Conservation (phyloP, 306 rosid genomes). For the Pyrus pyrifolia region DNA sequence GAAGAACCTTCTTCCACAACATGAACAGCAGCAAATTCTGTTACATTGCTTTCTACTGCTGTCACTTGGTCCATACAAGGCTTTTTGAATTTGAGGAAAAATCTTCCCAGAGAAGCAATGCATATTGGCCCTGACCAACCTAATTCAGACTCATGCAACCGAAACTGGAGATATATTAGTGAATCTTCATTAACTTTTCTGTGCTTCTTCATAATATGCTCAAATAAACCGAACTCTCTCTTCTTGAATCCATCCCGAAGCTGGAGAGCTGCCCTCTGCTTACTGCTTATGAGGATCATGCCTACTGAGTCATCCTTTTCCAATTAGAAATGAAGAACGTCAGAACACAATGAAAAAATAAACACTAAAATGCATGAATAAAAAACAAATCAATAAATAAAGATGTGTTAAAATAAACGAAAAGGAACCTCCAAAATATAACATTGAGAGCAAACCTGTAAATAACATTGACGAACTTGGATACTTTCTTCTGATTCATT, state of each 20-base stretch:
- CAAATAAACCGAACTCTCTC: constrained; percentile 65
- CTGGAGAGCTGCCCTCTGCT: constrained; percentile 48
- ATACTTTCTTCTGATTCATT: constrained; percentile 70
- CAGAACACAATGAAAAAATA: not conserved
- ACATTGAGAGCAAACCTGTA: constrained; percentile 52
- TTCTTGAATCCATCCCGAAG: constrained; percentile 54
- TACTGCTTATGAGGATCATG: constrained; percentile 44
- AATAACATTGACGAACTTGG: constrained; percentile 63
- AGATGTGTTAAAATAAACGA: not conserved
- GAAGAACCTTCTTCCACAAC: constrained; percentile 89
- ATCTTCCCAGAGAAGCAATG: constrained; percentile 82
- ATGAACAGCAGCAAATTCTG: constrained; percentile 71
- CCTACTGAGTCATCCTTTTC: constrained; percentile 67
- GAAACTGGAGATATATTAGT: constrained; percentile 52
- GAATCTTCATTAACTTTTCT: constrained; percentile 50
- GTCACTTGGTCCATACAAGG: constrained; percentile 32
- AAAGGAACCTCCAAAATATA: constrained; percentile 2
- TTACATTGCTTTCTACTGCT: constrained; percentile 24
- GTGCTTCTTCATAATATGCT: constrained; percentile 68
- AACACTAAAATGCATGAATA: not conserved
- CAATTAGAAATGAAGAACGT: constrained; percentile 3
- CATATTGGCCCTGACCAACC: constrained; percentile 96
- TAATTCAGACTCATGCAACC: constrained; percentile 45
- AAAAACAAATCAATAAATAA: not conserved
- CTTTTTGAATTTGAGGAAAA: constrained; percentile 81